Conservation (phyloP, 768 basidiomycete species). For the Dacryopinax primogenitus region DNA sequence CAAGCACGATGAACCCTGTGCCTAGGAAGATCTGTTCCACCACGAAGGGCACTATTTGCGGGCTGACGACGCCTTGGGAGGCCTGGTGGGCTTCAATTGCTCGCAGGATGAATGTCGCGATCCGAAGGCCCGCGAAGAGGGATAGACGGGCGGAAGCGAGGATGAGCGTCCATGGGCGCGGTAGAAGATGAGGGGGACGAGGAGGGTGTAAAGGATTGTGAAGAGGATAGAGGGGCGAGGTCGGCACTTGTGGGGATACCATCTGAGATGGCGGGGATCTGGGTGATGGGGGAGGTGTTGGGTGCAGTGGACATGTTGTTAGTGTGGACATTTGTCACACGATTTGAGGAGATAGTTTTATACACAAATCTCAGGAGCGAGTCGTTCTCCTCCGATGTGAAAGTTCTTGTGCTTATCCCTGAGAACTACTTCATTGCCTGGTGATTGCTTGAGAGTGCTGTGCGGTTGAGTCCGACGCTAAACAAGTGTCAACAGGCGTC, state of each 20-base stretch:
- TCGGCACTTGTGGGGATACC: slow-evolving; percentile 32
- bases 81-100: background rate
- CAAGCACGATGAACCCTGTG: background rate
- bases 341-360: too few relatives aligned
- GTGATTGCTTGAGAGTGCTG: too few relatives aligned
- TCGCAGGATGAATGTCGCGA: background rate
- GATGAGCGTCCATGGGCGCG: slow-evolving; percentile 17
- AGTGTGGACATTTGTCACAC: too few relatives aligned
- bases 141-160: background rate
- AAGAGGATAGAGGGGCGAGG: slow-evolving; percentile 35
- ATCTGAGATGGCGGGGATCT: slow-evolving; percentile 34
- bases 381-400: too few relatives aligned
- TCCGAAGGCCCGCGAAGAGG: background rate
- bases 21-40: background rate
- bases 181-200: slow-evolving; percentile 30
- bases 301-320: too few relatives aligned
- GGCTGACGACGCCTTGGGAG: background rate
- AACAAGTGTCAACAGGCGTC: too few relatives aligned
- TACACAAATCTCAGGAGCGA: too few relatives aligned
- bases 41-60: background rate
- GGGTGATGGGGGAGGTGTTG: too few relatives aligned
- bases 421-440: too few relatives aligned
- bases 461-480: too few relatives aligned
- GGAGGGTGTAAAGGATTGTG: slow-evolving; percentile 29
- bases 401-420: too few relatives aligned